phyloP scores from a whole-genome alignment of 176 grass and related monocot genomes.

The Bromus sterilis region DNA sequence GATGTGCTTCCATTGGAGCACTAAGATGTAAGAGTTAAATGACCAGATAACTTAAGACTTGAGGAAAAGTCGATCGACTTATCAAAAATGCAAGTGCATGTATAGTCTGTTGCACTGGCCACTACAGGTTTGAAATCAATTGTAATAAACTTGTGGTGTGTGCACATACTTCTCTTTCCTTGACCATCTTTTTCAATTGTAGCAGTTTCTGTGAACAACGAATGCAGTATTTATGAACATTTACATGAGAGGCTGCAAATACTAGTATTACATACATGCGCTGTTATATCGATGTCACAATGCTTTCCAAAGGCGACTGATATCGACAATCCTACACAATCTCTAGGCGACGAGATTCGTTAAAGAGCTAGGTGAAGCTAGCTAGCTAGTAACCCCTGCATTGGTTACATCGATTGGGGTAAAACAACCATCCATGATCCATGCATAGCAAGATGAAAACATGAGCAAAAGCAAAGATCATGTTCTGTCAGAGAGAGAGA shows the following conservation, averaged over 20 bases:
- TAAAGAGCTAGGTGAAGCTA: not conserved
- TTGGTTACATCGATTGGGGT: not conserved
- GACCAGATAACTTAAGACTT: not conserved
- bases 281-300: not conserved
- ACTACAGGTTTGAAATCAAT: not conserved
- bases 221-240: not conserved
- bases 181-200: not conserved
- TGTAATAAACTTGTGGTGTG: too few species aligned
- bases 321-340: not conserved
- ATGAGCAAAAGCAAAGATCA: not conserved
- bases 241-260: not conserved
- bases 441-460: conserved; percentile 1
- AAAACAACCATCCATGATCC: not conserved
- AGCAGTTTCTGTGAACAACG: too few species aligned
- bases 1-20: too few species aligned
- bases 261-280: not conserved
- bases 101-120: not conserved
- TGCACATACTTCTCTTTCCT: not conserved
- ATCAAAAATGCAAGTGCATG: not conserved
- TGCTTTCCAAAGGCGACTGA: not conserved
- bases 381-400: not conserved
- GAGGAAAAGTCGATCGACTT: not conserved
- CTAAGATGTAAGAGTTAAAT: not conserved
- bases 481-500: not conserved
- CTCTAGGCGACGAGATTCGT: not conserved